phyloP scores from a whole-genome alignment of 805 yeast species.

The Brettanomyces anomalus region DNA sequence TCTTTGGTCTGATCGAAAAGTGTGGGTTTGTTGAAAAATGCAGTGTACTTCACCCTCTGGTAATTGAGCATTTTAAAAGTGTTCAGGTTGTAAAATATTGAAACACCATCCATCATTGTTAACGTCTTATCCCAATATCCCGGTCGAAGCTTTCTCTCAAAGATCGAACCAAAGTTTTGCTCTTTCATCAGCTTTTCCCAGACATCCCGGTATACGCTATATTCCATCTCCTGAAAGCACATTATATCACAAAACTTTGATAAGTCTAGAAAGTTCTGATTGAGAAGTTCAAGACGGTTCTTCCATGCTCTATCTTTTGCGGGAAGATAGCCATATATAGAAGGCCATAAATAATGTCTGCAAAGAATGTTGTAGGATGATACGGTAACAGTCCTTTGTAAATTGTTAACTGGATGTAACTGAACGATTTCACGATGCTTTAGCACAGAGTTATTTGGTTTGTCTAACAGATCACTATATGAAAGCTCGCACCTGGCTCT shows the following conservation, averaged over 20 bases:
- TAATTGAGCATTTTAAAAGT: constrained; percentile 35
- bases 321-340: constrained; percentile 44
- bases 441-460: not conserved
- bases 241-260: constrained; percentile 38
- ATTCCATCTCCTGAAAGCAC: constrained; percentile 37
- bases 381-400: constrained; percentile 16
- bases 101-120: constrained; percentile 51
- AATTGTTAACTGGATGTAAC: not conserved
- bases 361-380: constrained; percentile 27
- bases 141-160: constrained; percentile 42
- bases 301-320: constrained; percentile 39
- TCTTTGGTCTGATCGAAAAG: constrained; percentile 27
- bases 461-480: not conserved
- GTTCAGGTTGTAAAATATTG: constrained; percentile 40
- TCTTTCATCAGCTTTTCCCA: constrained; percentile 17
- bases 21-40: constrained; percentile 17
- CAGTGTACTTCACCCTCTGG: constrained; percentile 25
- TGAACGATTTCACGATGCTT: not conserved
- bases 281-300: constrained; percentile 36
- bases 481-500: no score
- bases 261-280: constrained; percentile 28
- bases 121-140: constrained; percentile 39
- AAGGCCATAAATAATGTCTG: constrained; percentile 50
- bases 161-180: constrained; percentile 36
- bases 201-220: constrained; percentile 16